Percentiles rank a stretch among this genome's conserved stretches.
Conservation (phyloP, 2,329 filamentous ascomycete species). For the Myriosclerotinia scirpicola region DNA sequence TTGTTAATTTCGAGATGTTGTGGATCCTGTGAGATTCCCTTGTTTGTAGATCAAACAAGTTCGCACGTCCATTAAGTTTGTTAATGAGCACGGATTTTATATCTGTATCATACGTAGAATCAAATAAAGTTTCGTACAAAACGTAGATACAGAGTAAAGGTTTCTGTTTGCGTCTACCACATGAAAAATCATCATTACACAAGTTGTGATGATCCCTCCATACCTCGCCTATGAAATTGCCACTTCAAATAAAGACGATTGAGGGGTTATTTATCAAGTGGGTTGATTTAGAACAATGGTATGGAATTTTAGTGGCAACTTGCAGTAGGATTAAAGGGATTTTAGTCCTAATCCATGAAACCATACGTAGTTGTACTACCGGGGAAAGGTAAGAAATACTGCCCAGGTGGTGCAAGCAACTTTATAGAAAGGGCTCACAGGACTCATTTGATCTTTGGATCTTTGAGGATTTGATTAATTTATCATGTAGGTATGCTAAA, state of each 20-base stretch:
- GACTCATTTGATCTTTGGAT: not conserved
- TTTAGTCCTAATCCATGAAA: not conserved
- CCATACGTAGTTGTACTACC: not conserved
- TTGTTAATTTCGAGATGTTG: not conserved
- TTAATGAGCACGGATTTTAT: constrained; percentile 8
- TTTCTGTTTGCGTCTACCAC: constrained; percentile 1
- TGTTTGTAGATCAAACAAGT: not conserved
- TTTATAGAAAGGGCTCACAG: not conserved
- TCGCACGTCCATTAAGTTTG: not conserved
- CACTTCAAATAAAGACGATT: constrained; percentile 8
- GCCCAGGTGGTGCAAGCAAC: not conserved
- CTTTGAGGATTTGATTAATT: not conserved
- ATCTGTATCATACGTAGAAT: not conserved
- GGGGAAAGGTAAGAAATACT: not conserved
- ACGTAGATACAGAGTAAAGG: not conserved
- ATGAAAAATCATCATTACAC: not conserved
- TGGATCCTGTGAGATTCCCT: not conserved
- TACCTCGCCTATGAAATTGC: constrained; percentile 17
- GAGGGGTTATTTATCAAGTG: constrained; percentile 11
- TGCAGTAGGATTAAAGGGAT: not conserved
- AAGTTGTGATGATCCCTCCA: constrained; percentile 11
- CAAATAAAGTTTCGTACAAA: not conserved
- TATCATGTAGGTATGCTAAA: too few species aligned
- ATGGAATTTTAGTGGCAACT: not conserved
- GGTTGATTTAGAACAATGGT: constrained; percentile 3